Evolutionary conservation across 176 grass and related monocot species (phyloP).

Genomic region (Microstegium vimineum): DNA sequence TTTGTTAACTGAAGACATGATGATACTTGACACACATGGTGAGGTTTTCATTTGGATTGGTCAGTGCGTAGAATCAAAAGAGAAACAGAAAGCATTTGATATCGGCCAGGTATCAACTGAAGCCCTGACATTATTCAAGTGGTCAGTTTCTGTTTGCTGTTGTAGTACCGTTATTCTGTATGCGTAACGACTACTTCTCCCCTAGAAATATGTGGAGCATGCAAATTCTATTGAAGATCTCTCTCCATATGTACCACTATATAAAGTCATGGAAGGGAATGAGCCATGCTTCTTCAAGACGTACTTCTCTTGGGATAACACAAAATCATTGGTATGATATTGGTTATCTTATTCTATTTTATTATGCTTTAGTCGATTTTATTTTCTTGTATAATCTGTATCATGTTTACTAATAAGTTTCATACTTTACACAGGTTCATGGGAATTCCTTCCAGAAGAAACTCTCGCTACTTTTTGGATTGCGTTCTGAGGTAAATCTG

Average conservation of each 20-base stretch:
- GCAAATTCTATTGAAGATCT: conserved; percentile 78
- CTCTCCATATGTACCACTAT: conserved; percentile 69
- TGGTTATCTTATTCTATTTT: not conserved
- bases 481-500: conserved; percentile 69
- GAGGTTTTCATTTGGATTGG: conserved; percentile 95
- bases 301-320: conserved; percentile 91
- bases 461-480: conserved; percentile 77
- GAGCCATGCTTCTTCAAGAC: conserved; percentile 92
- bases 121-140: conserved; percentile 8
- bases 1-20: conserved; percentile 93
- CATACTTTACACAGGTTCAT: conserved; percentile 57
- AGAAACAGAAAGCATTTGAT: conserved; percentile 87
- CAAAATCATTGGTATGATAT: conserved; percentile 66
- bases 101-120: conserved; percentile 64
- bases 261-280: conserved; percentile 79
- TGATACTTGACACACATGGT: conserved; percentile 86
- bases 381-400: conserved; percentile 9
- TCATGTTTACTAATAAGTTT: not conserved
- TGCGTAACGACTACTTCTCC: not conserved
- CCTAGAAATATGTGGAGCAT: conserved; percentile 90
- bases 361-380: conserved; percentile 20
- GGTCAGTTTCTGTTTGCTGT: conserved; percentile 1
- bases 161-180: conserved; percentile 4
- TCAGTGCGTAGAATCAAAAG: conserved; percentile 73
- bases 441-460: conserved; percentile 99